phyloP scores from a whole-genome alignment of 176 grass and related monocot species.

The Carex kokanica region DNA sequence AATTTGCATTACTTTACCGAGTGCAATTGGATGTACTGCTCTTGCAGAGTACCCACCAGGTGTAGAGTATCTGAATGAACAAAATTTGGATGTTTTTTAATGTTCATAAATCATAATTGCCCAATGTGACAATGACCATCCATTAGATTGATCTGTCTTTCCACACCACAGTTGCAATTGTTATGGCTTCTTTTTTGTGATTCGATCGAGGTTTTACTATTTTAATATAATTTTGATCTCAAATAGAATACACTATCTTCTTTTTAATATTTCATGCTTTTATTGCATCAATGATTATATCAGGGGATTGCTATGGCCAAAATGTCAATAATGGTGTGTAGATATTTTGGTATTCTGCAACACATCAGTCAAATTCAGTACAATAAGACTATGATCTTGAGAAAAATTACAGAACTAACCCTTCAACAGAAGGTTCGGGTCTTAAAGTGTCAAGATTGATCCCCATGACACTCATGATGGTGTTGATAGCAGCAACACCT shows the following conservation, averaged over 20 bases:
- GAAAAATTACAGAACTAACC: slow-evolving; percentile 45
- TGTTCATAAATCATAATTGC: not conserved
- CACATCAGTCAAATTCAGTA: not conserved
- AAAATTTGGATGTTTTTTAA: slow-evolving; percentile 15
- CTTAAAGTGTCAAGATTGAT: slow-evolving; percentile 86
- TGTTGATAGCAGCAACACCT: slow-evolving; percentile 92
- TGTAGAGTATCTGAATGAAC: slow-evolving; percentile 68
- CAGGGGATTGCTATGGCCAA: not conserved
- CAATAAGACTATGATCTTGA: not conserved
- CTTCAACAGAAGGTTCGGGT: slow-evolving; percentile 88
- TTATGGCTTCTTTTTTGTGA: not conserved
- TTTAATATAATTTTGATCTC: not conserved
- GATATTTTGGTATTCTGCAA: not conserved
- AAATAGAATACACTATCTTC: not conserved
- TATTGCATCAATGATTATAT: not conserved
- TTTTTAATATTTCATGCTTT: not conserved
- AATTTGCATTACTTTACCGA: slow-evolving; percentile 92
- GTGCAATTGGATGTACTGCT: slow-evolving; percentile 95
- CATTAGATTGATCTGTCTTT: not conserved
- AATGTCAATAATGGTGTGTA: not conserved
- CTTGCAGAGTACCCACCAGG: slow-evolving; percentile 91
- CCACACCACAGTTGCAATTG: not conserved
- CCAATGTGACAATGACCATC: not conserved
- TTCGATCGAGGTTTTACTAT: not conserved
- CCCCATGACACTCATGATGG: slow-evolving; percentile 98